Conservation (phyloP, 2,329 filamentous ascomycete genomes). For the Pyrenophora seminiperda region DNA sequence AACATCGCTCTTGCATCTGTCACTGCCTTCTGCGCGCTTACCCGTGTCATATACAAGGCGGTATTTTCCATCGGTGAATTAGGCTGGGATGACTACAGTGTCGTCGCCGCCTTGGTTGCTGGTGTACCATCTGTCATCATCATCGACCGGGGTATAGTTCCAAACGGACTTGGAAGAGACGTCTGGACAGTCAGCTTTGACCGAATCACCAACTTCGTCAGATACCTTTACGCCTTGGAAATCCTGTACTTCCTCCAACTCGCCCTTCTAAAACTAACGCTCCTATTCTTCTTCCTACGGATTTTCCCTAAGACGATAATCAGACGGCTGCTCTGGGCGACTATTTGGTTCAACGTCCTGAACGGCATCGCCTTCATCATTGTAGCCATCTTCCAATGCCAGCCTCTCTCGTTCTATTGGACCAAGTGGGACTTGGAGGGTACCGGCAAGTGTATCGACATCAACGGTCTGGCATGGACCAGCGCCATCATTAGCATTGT, state of each 20-base stretch:
- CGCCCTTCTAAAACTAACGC: slow-evolving; percentile 32
- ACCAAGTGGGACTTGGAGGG: slow-evolving; percentile 34
- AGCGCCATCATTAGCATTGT: slow-evolving; percentile 43
- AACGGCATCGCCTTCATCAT: slow-evolving; percentile 29
- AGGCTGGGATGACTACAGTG: slow-evolving; percentile 49
- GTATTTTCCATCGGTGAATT: slow-evolving; percentile 42
- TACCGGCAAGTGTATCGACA: slow-evolving; percentile 42
- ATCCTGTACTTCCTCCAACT: slow-evolving; percentile 43
- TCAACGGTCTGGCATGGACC: slow-evolving; percentile 42
- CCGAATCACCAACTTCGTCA: slow-evolving; percentile 53
- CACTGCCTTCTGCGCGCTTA: slow-evolving; percentile 41
- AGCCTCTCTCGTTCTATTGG: slow-evolving; percentile 43
- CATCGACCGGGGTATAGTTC: slow-evolving; percentile 24
- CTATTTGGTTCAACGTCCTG: slow-evolving; percentile 32
- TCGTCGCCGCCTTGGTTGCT: slow-evolving; percentile 27
- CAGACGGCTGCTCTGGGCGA: slow-evolving; percentile 21
- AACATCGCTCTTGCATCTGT: slow-evolving; percentile 45
- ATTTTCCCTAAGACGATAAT: slow-evolving; percentile 35
- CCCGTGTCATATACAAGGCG: slow-evolving; percentile 48
- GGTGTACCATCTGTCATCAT: slow-evolving; percentile 36
- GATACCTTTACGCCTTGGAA: slow-evolving; percentile 40
- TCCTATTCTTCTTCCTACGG: slow-evolving; percentile 37
- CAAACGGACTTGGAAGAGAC: slow-evolving; percentile 56
- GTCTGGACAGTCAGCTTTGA: slow-evolving; percentile 56
- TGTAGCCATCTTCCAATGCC: slow-evolving; percentile 40